Evolutionary conservation across 2,329 filamentous ascomycete genomes (phyloP), one percentile per base, ranked within the genome.

Genomic region (Aspergillus udagawae): DNA sequence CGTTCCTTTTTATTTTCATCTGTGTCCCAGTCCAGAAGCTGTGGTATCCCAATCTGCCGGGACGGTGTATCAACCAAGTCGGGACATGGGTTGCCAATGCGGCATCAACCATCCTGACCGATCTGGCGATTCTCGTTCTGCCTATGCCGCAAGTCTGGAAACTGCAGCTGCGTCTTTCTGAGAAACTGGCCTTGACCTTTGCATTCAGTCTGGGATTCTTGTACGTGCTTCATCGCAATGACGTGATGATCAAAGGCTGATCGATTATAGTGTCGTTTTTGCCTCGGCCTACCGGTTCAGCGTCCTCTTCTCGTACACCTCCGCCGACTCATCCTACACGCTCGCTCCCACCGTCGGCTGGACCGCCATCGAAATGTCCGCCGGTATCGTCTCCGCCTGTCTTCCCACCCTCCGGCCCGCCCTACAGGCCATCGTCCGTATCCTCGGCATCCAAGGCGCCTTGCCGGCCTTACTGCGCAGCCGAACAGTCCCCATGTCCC

Each of bases 341-440:
- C 63, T 69, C 27, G 66, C 65, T n/a, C 65, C 58, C 6, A 67
- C 65, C 20, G 65, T 68, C 38, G 66, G 60, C 52, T 69, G 67
- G 67, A 67, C 66, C 20, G 63, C 66, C 10, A 69, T 69, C 49
- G 67, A 69, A 52, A 68, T 67, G 63, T 64, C 67, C 20, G 65
- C 67, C 27, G 66, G 66, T 4, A 68, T 69, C 29, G 61, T 67
- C 14, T 68, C 66, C 5, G 67, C 67, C n/a, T 67, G 63, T 48
- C 64, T 69, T 0, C 67, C 67, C 1, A 67, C 67, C 10, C 52
- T 69, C 7, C 63, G 65, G 2, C 67, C 67, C 14, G 67, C 67
- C 8, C 51, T 69, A 10, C 63, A 60, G 14, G 56, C 62, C 28
- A 53, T 60, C 29, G 56, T 59, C 35, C 66, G 66, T 23, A 20